Evolutionary conservation across 2,329 filamentous ascomycete species (phyloP).

Genomic region (Karstenula rhodostoma): DNA sequence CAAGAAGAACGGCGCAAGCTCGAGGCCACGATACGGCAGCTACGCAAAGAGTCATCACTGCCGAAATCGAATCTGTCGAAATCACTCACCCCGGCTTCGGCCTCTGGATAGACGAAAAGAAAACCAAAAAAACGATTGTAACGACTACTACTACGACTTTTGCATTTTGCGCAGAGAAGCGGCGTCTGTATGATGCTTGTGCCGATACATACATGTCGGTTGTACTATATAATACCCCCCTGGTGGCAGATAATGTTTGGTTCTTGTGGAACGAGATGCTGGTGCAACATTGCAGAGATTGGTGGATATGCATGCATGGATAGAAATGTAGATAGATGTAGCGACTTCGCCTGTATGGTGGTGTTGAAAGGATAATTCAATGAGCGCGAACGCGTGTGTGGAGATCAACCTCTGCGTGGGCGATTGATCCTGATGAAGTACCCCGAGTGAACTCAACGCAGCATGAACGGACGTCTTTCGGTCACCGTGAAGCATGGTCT

Average conservation of each 20-base stretch:
- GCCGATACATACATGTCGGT: background rate
- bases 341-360: background rate
- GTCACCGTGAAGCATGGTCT: background rate
- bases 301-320: background rate
- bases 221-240: constrained; percentile 10
- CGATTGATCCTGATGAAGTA: background rate
- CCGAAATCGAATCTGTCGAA: constrained; percentile 24
- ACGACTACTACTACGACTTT: background rate
- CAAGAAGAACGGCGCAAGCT: constrained; percentile 74
- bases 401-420: no score
- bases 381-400: background rate
- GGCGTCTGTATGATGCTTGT: background rate
- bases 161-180: background rate
- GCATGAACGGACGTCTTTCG: background rate
- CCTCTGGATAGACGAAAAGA: background rate
- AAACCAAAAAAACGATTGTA: background rate
- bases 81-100: constrained; percentile 7
- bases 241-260: background rate
- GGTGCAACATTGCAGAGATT: background rate
- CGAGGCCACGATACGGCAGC: constrained; percentile 67
- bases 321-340: background rate
- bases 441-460: background rate
- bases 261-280: background rate
- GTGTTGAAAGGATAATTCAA: background rate
- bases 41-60: constrained; percentile 54